Percentiles rank a stretch among this genome's conserved stretches.
Conservation (phyloP, 805 yeast genomes). For the Yarrowia hollandica region DNA sequence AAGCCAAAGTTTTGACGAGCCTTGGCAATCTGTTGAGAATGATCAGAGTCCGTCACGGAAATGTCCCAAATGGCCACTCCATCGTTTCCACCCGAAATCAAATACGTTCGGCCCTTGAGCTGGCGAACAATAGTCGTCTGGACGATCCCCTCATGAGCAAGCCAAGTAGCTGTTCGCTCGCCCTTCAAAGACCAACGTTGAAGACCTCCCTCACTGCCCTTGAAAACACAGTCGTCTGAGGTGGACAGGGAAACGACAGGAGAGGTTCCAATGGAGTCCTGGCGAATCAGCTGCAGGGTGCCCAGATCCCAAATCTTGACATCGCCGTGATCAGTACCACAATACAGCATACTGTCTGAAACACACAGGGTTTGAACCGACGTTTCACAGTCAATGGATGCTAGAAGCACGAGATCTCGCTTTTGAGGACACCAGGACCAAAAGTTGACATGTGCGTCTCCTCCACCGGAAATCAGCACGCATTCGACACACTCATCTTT, state of each 20-base stretch:
- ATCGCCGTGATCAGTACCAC: conserved; percentile 74
- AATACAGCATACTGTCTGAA: conserved; percentile 69
- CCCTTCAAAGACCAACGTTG: conserved; percentile 54
- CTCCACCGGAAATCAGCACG: conserved; percentile 71
- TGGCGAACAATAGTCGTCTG: conserved; percentile 56
- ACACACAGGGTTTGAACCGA: conserved; percentile 67
- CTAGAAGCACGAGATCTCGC: conserved; percentile 33
- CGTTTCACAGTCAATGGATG: conserved; percentile 60
- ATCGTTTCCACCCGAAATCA: conserved; percentile 69
- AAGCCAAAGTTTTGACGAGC: conserved; percentile 37
- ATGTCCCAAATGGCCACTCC: conserved; percentile 74
- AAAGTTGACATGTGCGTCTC: conserved; percentile 82
- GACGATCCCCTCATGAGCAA: conserved; percentile 56
- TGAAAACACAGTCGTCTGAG: conserved; percentile 63
- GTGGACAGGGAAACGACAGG: conserved; percentile 48
- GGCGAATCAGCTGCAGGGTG: conserved; percentile 63
- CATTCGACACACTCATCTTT: conserved; percentile 8
- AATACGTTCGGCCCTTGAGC: conserved; percentile 45
- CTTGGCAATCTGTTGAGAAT: conserved; percentile 9
- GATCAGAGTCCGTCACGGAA: conserved; percentile 34
- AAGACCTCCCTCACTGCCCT: conserved; percentile 56
- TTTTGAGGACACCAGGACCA: conserved; percentile 56
- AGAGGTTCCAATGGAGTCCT: conserved; percentile 34
- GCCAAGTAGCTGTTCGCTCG: conserved; percentile 50
- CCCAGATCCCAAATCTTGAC: conserved; percentile 86